Percentiles rank a stretch among this genome's conserved stretches.
Evolutionary conservation across 768 basidiomycete species (phyloP).

Genomic region (Xerocomellus amylosporus): DNA sequence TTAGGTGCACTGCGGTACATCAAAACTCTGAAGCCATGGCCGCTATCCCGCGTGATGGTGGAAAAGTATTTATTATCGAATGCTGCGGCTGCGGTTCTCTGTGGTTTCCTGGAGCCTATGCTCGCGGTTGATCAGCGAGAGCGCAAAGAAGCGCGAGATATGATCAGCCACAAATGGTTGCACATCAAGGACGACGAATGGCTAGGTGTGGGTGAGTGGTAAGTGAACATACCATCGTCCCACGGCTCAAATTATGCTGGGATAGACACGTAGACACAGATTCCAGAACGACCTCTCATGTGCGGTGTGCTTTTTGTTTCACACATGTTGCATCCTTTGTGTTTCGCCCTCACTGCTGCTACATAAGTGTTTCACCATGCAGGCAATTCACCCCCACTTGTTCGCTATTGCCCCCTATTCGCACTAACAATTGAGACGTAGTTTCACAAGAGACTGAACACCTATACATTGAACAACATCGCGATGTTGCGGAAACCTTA

Average conservation of each 20-base stretch:
- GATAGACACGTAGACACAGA: conserved; percentile 10
- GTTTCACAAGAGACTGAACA: too few relatives aligned
- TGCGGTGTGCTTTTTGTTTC: neutral
- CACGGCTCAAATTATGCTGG: neutral
- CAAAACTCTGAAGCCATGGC: conserved; percentile 73
- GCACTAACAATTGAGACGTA: too few relatives aligned
- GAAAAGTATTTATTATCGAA: conserved; percentile 83
- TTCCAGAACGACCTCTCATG: conserved; percentile 5
- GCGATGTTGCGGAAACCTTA: too few relatives aligned
- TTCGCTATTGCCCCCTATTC: neutral
- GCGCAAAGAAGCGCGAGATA: conserved; percentile 68
- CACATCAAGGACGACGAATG: conserved; percentile 35
- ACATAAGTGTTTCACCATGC: neutral
- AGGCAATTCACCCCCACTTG: neutral
- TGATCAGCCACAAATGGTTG: conserved; percentile 78
- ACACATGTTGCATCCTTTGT: conserved; percentile 8
- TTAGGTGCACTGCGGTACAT: conserved; percentile 71
- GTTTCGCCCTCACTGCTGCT: neutral
- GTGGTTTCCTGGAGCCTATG: conserved; percentile 74
- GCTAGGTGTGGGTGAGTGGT: conserved; percentile 31
- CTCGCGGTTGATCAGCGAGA: conserved; percentile 64
- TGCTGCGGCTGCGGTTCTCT: conserved; percentile 55
- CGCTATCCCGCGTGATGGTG: conserved; percentile 76
- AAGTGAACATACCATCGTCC: conserved; percentile 7
- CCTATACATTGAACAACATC: too few relatives aligned